Conservation (phyloP, 257 asterid genomes). For the Solanum pimpinellifolium region DNA sequence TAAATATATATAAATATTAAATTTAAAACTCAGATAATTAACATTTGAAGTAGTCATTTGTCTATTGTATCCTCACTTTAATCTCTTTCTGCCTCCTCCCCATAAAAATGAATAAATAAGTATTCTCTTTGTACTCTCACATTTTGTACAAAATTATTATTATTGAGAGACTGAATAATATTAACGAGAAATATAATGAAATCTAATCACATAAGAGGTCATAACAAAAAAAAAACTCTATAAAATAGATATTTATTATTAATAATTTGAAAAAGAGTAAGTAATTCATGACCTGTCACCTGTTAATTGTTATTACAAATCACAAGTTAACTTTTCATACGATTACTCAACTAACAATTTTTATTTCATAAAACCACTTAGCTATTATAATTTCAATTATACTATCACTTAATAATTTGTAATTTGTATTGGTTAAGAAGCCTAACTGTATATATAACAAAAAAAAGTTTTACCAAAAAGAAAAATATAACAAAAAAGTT, state of each 20-base stretch:
- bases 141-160: background rate
- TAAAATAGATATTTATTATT: background rate
- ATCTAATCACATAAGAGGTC: background rate
- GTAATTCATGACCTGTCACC: background rate
- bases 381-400: background rate
- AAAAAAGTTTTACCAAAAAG: background rate
- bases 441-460: background rate
- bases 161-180: background rate
- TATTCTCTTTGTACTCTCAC: background rate
- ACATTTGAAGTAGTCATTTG: background rate
- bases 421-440: no score
- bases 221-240: background rate
- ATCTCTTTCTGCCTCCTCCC: background rate
- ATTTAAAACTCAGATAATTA: background rate
- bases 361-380: background rate
- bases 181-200: background rate
- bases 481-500: background rate
- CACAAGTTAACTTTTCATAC: background rate
- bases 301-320: background rate
- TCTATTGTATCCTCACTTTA: background rate
- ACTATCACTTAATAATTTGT: background rate
- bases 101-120: background rate
- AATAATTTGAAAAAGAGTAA: background rate
- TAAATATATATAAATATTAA: no score
- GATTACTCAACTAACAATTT: rapidly evolving